A percentile compares a stretch with the other conserved stretches of the same genome.
Evolutionary conservation across 2,329 filamentous ascomycete species (phyloP).

Genomic region (Fusarium luffae): DNA sequence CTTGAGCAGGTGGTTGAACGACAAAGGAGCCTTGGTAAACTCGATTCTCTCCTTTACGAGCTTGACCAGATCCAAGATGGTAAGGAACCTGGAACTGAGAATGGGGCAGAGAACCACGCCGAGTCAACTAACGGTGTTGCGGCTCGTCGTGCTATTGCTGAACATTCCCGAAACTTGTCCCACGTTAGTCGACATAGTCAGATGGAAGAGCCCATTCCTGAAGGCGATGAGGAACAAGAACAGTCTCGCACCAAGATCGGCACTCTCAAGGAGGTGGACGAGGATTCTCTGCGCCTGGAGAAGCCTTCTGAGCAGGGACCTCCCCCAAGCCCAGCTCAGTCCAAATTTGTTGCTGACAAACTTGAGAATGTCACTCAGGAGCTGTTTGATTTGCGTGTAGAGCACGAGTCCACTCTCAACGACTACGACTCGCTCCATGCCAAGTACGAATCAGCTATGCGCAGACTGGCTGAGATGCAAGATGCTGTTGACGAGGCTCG

Average conservation of each 20-base stretch:
- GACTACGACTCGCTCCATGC: conserved; percentile 84
- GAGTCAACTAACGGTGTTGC: conserved; percentile 53
- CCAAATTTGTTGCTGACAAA: conserved; percentile 89
- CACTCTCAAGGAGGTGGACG: conserved; percentile 51
- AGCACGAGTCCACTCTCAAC: conserved; percentile 85
- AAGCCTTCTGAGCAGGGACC: conserved; percentile 40
- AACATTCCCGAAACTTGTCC: conserved; percentile 66
- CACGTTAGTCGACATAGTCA: conserved; percentile 65
- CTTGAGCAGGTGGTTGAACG: conserved; percentile 95
- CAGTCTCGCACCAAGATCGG: conserved; percentile 41
- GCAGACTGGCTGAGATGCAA: conserved; percentile 84
- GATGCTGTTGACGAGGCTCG: conserved; percentile 84
- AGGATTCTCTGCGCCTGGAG: conserved; percentile 36
- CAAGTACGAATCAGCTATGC: conserved; percentile 92
- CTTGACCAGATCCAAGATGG: conserved; percentile 80
- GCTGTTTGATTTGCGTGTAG: conserved; percentile 86
- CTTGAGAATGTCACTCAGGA: conserved; percentile 92
- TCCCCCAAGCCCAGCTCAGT: conserved; percentile 79
- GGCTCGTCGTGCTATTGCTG: conserved; percentile 58
- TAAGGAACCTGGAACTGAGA: conserved; percentile 52
- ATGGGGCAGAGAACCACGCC: conserved; percentile 41
- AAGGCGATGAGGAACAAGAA: conserved; percentile 60
- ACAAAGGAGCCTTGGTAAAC: conserved; percentile 91
- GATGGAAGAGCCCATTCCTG: conserved; percentile 65
- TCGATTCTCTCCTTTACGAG: conserved; percentile 92